Evolutionary conservation across 495 filamentous ascomycete species (phyloP).

Genomic region (Friedmanniomyces endolithicus): DNA sequence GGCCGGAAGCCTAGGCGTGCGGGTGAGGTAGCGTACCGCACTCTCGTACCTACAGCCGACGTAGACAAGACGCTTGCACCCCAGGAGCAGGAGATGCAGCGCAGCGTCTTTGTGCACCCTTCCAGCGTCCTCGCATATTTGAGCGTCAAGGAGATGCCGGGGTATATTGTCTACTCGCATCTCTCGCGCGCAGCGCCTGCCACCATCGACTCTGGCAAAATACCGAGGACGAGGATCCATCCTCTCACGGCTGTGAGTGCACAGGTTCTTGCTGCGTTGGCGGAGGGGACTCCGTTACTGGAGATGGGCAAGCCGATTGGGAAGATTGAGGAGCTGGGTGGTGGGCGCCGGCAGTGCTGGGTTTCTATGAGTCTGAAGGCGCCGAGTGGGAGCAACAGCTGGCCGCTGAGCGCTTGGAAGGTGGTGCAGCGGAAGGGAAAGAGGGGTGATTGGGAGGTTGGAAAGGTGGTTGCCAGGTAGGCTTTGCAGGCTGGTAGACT

Average conservation of each 20-base stretch:
- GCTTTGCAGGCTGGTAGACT: too few relatives aligned
- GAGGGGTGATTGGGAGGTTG: constrained; percentile 66
- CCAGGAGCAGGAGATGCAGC: constrained; percentile 31
- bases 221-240: constrained; percentile 78
- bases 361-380: constrained; percentile 35
- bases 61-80: constrained; percentile 9
- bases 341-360: constrained; percentile 58
- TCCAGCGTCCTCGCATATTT: constrained; percentile 60
- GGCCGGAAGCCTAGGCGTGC: constrained; percentile 61
- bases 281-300: constrained; percentile 74
- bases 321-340: constrained; percentile 49
- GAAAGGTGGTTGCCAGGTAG: constrained; percentile 37
- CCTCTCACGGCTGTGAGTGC: constrained; percentile 66
- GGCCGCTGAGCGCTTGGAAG: constrained; percentile 73
- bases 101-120: constrained; percentile 73
- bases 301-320: constrained; percentile 79
- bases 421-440: constrained; percentile 63
- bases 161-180: constrained; percentile 77
- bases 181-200: constrained; percentile 56
- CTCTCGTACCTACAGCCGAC: constrained; percentile 58
- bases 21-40: constrained; percentile 81
- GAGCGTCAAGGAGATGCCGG: constrained; percentile 58
- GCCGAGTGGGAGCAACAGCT: constrained; percentile 59
- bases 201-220: constrained; percentile 31
- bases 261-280: constrained; percentile 62